Base-by-base conservation (phyloP, 176 grass and related monocot genomes). In the Triticum dicoccoides region DNA sequence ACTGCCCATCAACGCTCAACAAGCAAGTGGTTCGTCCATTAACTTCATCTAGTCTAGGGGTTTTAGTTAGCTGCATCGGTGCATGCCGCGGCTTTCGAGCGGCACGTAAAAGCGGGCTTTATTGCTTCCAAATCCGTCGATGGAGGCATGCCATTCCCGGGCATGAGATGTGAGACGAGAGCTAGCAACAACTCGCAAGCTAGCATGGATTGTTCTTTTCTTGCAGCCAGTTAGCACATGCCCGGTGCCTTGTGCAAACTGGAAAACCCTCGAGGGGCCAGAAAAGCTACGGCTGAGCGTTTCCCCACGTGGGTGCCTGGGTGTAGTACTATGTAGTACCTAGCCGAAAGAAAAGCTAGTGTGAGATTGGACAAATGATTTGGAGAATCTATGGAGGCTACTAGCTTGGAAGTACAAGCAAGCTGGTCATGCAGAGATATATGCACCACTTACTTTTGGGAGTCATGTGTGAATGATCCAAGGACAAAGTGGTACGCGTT, bases 261-360 rank as follows among this genome's bases (percentile, higher is more conserved):
- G 44, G 58, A 12, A 64, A 76, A 30, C 10, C 21, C 66, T 67
- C 58, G 1, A 5, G 11, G 12, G 4, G 14, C 14, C 6, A 14
- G 32, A 37, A 65, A 90, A 90, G 80, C 66, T 59, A 25, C 38
- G 89, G 85, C 85, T 9, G 67, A 7, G 85, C 38, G 68, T 87
- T 80, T 18, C 49, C 64, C 63, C 76, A 91, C 68, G 81, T 87
- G 76, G 30, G 12, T 5, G 77, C 73, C 1, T 75, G 70, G 5
- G 3, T 74, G 71, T 18, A 2, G 45, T 76, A 77, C 45, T 21
- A 77, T 77, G 25, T 75, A 18, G 72, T 49, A 45, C 9, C 20
- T 73, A 74, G 72, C 12, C 44, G n/a, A 14, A 30, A 52, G 14
- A 32, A 76, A 77, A 69, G 61, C 24, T 61, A 77, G 78, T 86